These are phyloP conservation scores for Prunus davidiana DNA, from an alignment of 306 rosid genomes.

Conservation along the genomic window DNA sequence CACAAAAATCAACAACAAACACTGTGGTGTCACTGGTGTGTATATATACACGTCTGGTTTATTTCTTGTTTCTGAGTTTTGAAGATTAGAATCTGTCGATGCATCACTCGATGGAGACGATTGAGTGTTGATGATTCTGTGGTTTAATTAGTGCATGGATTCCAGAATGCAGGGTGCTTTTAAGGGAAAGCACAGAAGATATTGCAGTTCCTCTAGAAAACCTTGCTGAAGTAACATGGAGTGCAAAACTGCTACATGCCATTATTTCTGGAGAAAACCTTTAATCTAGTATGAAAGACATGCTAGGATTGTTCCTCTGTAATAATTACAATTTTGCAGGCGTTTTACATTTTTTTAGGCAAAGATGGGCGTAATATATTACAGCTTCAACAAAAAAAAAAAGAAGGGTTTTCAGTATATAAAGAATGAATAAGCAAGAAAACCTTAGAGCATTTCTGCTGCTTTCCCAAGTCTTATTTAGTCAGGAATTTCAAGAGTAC, in stretches of 20 bases:
- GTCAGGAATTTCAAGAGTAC: background rate
- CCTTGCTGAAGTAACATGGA: slow-evolving; percentile 57
- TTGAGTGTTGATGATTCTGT: background rate
- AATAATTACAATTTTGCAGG: background rate
- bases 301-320: background rate
- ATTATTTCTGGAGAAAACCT: slow-evolving; percentile 37
- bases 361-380: background rate
- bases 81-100: too few relatives aligned
- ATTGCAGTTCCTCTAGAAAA: slow-evolving; percentile 48
- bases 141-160: background rate
- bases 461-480: background rate
- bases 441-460: background rate
- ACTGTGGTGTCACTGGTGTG: background rate
- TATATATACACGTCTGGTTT: too few relatives aligned
- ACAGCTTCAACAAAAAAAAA: background rate
- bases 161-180: slow-evolving; percentile 58
- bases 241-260: slow-evolving; percentile 55
- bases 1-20: background rate
- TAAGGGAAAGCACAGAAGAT: slow-evolving; percentile 58
- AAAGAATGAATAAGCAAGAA: background rate
- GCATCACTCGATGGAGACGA: background rate
- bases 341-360: background rate
- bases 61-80: too few relatives aligned
- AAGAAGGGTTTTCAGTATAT: background rate
- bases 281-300: slow-evolving; percentile 20